Conservation (phyloP, 1,284 basidiomycete genomes). For the Caloboletus firmus region DNA sequence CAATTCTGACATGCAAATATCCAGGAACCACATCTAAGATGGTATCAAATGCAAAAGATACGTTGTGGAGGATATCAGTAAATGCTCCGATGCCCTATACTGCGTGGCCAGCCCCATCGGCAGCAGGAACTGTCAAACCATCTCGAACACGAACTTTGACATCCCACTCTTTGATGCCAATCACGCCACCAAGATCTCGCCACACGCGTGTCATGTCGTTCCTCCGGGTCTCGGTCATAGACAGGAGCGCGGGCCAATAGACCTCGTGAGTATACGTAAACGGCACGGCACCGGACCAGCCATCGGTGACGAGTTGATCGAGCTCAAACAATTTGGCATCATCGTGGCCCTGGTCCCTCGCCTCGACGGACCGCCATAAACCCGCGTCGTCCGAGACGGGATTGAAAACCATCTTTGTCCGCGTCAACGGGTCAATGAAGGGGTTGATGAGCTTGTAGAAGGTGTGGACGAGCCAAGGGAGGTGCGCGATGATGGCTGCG, state of each 20-base stretch:
- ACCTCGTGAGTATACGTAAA: conserved; percentile 72
- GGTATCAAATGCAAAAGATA: conserved; percentile 1
- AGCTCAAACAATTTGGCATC: conserved; percentile 59
- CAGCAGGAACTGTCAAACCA: neutral
- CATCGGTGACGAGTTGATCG: conserved; percentile 56
- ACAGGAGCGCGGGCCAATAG: conserved; percentile 70
- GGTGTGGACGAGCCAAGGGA: conserved; percentile 76
- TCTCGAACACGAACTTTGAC: conserved; percentile 28
- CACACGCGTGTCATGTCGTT: conserved; percentile 57
- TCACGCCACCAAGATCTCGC: conserved; percentile 58
- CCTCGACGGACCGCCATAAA: conserved; percentile 24
- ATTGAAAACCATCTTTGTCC: conserved; percentile 70
- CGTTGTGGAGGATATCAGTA: neutral
- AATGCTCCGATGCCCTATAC: conserved; percentile 8
- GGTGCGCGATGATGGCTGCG: conserved; percentile 78
- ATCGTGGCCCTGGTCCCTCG: conserved; percentile 17
- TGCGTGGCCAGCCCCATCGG: conserved; percentile 4
- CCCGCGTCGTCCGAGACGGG: conserved; percentile 38
- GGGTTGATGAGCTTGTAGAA: conserved; percentile 87
- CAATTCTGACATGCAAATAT: neutral
- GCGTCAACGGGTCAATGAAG: conserved; percentile 78
- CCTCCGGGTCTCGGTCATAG: conserved; percentile 52
- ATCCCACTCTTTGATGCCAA: conserved; percentile 75
- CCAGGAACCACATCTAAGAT: conserved; percentile 3
- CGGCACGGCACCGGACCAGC: conserved; percentile 60